Percentiles rank a stretch among this genome's conserved stretches.
These are phyloP conservation scores for Tephrocybe sp. DNA, from an alignment of 768 basidiomycete species.

Conservation along the genomic window DNA sequence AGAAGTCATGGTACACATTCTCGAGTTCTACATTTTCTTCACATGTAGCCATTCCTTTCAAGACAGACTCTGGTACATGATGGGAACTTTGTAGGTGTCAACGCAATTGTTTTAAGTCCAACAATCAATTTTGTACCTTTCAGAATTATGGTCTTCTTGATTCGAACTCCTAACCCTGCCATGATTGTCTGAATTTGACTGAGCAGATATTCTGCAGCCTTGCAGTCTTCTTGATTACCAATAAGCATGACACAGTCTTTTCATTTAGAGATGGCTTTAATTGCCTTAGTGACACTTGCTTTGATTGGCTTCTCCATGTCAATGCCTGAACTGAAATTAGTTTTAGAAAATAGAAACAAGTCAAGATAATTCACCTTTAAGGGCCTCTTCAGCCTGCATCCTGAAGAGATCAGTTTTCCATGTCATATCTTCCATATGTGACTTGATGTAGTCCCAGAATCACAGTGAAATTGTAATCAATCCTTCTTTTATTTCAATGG, in stretches of 20 bases:
- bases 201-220: constrained; percentile 1
- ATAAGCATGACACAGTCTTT: background rate
- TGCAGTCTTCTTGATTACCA: background rate
- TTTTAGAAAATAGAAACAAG: background rate
- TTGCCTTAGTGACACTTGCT: background rate
- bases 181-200: constrained; percentile 5
- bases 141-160: background rate
- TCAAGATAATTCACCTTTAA: background rate
- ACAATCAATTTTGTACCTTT: background rate
- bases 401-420: background rate
- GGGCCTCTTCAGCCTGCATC: background rate
- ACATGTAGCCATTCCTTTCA: constrained; percentile 9
- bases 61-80: background rate
- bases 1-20: constrained; percentile 9
- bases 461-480: background rate
- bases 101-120: background rate
- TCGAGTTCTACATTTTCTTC: constrained; percentile 6
- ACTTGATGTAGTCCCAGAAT: background rate
- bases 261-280: background rate
- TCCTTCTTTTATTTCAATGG: background rate
- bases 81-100: no score
- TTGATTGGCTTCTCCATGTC: background rate
- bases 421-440: background rate
- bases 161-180: constrained; percentile 1
- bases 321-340: background rate